These are phyloP conservation scores for Penicillium concentricum DNA, from an alignment of 2,329 filamentous ascomycete species.

Conservation along the genomic window DNA sequence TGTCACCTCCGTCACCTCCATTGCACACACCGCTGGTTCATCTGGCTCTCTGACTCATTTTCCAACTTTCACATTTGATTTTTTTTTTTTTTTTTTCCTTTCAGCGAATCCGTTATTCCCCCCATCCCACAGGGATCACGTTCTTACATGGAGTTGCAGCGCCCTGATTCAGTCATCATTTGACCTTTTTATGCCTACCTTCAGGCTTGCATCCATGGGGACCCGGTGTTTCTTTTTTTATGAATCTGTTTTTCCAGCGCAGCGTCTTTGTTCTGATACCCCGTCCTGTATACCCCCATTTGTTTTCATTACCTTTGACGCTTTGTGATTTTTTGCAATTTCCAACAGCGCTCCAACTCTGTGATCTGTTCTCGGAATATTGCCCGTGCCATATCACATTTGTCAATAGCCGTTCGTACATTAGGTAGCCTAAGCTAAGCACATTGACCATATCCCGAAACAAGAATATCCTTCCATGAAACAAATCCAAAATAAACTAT, in stretches of 20 bases:
- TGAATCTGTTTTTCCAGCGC: constrained; percentile 19
- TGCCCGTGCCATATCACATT: constrained; percentile 5
- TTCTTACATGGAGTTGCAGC: constrained; percentile 5
- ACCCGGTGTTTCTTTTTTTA: constrained; percentile 17
- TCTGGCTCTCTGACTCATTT: constrained; percentile 7
- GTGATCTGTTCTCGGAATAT: background rate
- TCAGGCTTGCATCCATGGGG: constrained; percentile 15
- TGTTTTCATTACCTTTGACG: constrained; percentile 1
- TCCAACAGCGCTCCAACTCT: constrained; percentile 2
- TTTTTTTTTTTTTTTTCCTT: background rate
- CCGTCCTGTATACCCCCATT: constrained; percentile 16
- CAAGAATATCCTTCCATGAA: background rate
- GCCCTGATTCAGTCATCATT: constrained; percentile 4
- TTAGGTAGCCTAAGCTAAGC: constrained; percentile 7
- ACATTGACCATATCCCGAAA: background rate
- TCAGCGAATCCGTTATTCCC: background rate
- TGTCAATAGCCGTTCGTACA: constrained; percentile 3
- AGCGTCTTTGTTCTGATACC: constrained; percentile 15
- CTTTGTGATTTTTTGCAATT: background rate
- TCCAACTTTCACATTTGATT: background rate
- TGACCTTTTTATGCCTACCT: constrained; percentile 4
- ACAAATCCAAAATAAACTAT: too few relatives aligned
- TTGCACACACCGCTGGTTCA: constrained; percentile 16
- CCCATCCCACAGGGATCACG: background rate
- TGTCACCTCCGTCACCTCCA: background rate